Percentiles rank a stretch among this genome's conserved stretches.
Conservation (phyloP, 129 eudicot genomes). For the Flaveria ramosissima region DNA sequence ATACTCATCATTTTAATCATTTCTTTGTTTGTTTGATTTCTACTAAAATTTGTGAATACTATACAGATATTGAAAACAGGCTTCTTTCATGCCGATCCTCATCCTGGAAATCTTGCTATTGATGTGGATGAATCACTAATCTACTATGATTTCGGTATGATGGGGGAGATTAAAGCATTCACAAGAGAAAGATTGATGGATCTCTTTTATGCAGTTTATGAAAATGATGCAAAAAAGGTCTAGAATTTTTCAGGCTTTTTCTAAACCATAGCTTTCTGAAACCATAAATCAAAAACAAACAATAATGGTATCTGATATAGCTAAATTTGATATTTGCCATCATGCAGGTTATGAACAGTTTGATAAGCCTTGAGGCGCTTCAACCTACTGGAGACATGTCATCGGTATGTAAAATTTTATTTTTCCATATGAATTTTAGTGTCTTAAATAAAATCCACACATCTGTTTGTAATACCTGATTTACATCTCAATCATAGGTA, state of each 20-base stretch:
- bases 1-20: conserved; percentile 2
- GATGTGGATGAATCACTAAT: conserved; percentile 91
- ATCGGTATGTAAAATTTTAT: conserved; percentile 52
- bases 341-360: conserved; percentile 76
- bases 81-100: conserved; percentile 99
- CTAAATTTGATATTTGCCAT: conserved; percentile 22
- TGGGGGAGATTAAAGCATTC: conserved; percentile 96
- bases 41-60: conserved; percentile 11
- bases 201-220: conserved; percentile 87
- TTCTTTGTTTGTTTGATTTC: background rate
- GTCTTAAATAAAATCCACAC: background rate
- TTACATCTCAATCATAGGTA: conserved; percentile 46
- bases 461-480: conserved; percentile 6
- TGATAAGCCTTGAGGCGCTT: conserved; percentile 93
- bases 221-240: conserved; percentile 96
- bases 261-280: background rate
- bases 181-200: conserved; percentile 77
- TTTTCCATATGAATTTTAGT: background rate
- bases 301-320: background rate
- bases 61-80: conserved; percentile 89
- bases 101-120: conserved; percentile 98
- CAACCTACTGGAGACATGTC: conserved; percentile 97
- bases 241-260: background rate
- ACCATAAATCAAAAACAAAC: background rate
- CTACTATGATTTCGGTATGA: conserved; percentile 98